Evolutionary conservation across 2,329 filamentous ascomycete genomes (phyloP).

Genomic region (Cordyceps farinosa): DNA sequence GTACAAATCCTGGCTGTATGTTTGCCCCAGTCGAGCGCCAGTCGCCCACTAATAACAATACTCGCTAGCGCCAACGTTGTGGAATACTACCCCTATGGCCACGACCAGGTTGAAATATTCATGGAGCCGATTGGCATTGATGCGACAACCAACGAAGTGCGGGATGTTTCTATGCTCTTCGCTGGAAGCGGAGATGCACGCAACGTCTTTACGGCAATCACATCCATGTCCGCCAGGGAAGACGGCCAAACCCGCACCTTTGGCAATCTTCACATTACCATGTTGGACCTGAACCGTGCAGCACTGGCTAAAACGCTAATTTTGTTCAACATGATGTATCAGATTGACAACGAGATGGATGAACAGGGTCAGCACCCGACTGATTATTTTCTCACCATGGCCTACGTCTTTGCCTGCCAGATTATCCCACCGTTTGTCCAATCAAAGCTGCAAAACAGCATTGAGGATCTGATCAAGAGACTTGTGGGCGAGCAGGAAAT

Average conservation of each 20-base stretch:
- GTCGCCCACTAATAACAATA: background rate
- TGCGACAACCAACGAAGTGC: background rate
- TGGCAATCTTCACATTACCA: conserved; percentile 22
- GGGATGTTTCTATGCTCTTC: conserved; percentile 22
- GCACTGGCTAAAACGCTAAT: conserved; percentile 25
- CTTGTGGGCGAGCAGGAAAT: conserved; percentile 19
- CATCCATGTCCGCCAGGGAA: background rate
- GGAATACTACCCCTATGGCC: background rate
- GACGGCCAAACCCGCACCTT: background rate
- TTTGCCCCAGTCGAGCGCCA: background rate
- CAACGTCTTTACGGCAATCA: conserved; percentile 23
- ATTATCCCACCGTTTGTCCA: conserved; percentile 22
- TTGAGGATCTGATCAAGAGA: conserved; percentile 19
- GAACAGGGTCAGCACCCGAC: background rate
- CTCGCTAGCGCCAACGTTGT: background rate
- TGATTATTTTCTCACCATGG: conserved; percentile 20
- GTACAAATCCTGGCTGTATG: conserved; percentile 5
- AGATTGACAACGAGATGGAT: conserved; percentile 17
- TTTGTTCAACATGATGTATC: conserved; percentile 19
- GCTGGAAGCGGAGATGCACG: conserved; percentile 26
- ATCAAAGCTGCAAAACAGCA: conserved; percentile 21
- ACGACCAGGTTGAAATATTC: background rate
- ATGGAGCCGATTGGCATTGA: background rate
- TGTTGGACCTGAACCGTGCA: conserved; percentile 25
- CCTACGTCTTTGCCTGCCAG: conserved; percentile 23